phyloP scores from a whole-genome alignment of 176 grass and related monocot genomes.

The Miscanthus lutarioriparius region DNA sequence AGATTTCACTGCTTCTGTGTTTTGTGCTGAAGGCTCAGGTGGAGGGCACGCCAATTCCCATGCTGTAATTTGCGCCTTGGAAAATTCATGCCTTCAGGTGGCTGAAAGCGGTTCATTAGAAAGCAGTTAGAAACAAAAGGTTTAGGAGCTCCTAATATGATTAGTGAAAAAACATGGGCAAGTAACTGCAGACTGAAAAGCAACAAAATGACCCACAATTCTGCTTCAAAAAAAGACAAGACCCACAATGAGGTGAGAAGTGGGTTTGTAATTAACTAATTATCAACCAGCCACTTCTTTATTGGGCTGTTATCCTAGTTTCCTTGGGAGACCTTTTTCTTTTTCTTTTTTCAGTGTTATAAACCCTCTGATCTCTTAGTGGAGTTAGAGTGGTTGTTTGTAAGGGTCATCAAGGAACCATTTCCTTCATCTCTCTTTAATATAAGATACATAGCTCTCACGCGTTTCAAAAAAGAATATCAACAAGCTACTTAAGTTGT shows the following conservation, averaged over 20 bases:
- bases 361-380: neutral
- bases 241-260: neutral
- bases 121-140: neutral
- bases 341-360: neutral
- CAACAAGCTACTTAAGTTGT: neutral
- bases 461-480: neutral
- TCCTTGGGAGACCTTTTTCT: neutral
- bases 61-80: slow-evolving; percentile 17
- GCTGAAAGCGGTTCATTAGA: slow-evolving; percentile 23
- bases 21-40: neutral
- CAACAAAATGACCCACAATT: neutral
- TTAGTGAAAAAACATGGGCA: neutral
- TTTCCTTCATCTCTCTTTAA: neutral
- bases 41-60: slow-evolving; percentile 30
- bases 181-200: neutral
- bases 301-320: neutral
- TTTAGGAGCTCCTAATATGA: neutral
- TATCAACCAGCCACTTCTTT: neutral
- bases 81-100: slow-evolving; percentile 35
- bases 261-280: neutral
- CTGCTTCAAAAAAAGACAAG: neutral
- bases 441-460: neutral
- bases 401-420: neutral
- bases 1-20: neutral
- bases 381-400: neutral